These are phyloP conservation scores for Chaetomium olivaceum DNA, from an alignment of 2,329 filamentous ascomycete genomes.

Conservation along the genomic window DNA sequence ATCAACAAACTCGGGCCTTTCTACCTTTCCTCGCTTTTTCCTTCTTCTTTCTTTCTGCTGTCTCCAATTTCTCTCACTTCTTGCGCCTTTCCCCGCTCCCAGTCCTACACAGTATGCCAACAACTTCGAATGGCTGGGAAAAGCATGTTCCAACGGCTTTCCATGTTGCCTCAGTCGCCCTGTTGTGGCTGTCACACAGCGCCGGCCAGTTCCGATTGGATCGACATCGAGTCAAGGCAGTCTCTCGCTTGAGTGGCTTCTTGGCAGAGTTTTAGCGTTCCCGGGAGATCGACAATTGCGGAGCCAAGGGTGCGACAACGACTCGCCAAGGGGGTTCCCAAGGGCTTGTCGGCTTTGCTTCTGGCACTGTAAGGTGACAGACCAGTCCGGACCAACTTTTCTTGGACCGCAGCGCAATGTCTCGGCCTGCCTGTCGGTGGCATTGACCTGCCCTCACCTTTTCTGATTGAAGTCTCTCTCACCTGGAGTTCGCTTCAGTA, in stretches of 20 bases:
- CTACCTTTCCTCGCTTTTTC: not conserved
- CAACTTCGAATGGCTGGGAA: not conserved
- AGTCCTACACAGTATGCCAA: not conserved
- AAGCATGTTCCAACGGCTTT: conserved; percentile 6
- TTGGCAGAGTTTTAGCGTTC: not conserved
- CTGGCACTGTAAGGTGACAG: not conserved
- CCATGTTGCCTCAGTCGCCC: not conserved
- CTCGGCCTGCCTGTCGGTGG: conserved; percentile 22
- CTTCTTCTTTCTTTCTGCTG: not conserved
- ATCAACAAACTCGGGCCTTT: not conserved
- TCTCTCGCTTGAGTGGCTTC: not conserved
- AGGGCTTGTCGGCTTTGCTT: not conserved
- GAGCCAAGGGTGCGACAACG: conserved; percentile 11
- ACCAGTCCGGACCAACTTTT: not conserved
- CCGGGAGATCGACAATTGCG: conserved; percentile 19
- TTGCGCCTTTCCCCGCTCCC: not conserved
- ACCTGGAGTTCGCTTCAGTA: not conserved
- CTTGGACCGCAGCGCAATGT: conserved; percentile 2
- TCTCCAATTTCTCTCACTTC: not conserved
- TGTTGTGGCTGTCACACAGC: conserved; percentile 4
- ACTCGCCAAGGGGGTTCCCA: conserved; percentile 4
- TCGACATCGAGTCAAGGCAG: not conserved
- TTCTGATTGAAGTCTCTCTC: not conserved
- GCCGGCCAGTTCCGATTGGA: conserved; percentile 14
- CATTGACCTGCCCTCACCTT: not conserved